Evolutionary conservation across 495 filamentous ascomycete genomes (phyloP), one percentile per base, ranked within the genome.

Genomic region (Ramalina intermedia): DNA sequence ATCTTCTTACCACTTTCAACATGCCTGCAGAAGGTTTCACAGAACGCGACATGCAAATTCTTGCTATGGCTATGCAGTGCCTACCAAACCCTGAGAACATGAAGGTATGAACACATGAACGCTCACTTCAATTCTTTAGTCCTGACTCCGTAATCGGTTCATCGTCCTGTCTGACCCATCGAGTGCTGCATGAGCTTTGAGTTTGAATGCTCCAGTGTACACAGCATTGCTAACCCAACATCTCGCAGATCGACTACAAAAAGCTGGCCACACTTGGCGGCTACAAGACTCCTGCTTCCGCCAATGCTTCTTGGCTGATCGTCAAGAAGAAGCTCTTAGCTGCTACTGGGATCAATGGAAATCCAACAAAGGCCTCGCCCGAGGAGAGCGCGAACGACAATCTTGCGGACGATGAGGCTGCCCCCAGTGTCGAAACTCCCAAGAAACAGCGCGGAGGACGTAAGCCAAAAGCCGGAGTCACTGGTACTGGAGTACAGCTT

Each of bases 261-360:
- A 67, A 66, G 46, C 35, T 73, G 8, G 61, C 63, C 7, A 24
- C 48, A 21, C 49, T 55, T 17, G 66, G 58, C 23, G 55, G 55
- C 16, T 72, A 62, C 54, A 65, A 64, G 41, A 71, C 54, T 41
- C 43, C 38, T 6, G 49, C 50, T 2, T 66, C 67, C 3, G 68
- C 70, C 8, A 47, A 41, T 18, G 53, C 57, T 23, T 37, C 49
- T 11, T 71, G 59, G 33, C 47, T 49, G 36, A 50, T 43, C 23
- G 52, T 61, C 8, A 63, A 56, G 23, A 60, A 58, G 44, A 64
- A 63, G 41, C 49, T 67, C 35, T 8, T 49, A 7, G 35, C 8
- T 5, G 27, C 29, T 14, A 40, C 16, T 42, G 42, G 38, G 24
- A 42, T 37, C 23, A 45, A 11, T 14, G 18, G 27, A 24, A 27